Evolutionary conservation across 768 basidiomycete genomes (phyloP), one percentile per base, ranked within the genome.

Genomic region (Exidia glandulosa): DNA sequence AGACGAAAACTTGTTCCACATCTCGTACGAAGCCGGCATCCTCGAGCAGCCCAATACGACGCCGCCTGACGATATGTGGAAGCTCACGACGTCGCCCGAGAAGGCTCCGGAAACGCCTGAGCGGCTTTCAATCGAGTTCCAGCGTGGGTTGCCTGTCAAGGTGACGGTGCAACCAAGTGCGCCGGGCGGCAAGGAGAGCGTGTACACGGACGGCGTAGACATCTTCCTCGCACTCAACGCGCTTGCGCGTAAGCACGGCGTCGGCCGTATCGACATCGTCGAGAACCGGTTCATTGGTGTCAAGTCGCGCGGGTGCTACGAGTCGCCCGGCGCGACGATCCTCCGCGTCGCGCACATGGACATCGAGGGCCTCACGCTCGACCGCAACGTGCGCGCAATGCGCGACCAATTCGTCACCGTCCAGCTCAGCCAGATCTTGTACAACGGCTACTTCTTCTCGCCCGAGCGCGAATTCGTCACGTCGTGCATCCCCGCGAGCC

Each of bases 391-490:
- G 64, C 88, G 96, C 59, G 87, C 90, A 25, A 78, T 98, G 59
- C 81, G 96, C 33, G 96, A 99, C 73, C 88, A 92, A 70, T 99
- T 98, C 75, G 79, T 96, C 66, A 98, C 96, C 27, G 78, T 90
- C 67, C 87, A 88, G 71, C 79, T 98, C 59, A 85, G 90, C 72
- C 79, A 86, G 65, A 94, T 99, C 68, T 77, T 99, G 55, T 98
- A 99, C 80, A 97, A 98, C 70, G 96, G 95, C 36, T 93, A 95
- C 77, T 98, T 93, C 85, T 99, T 97, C 82, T 95, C 94, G n/a
- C 94, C 96, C 52, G 96, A 98, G 75, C 82, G 95, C 64, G 96
- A 97, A 75, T 98, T 98, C 69, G 76, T 98, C 68, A 87, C 86
- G 48, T 85, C 86, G 68, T 82, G 89, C 59, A 92, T 98, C 69